Evolutionary conservation across 2,329 filamentous ascomycete genomes (phyloP), one percentile per base, ranked within the genome.

Genomic region (Talaromyces sp.): DNA sequence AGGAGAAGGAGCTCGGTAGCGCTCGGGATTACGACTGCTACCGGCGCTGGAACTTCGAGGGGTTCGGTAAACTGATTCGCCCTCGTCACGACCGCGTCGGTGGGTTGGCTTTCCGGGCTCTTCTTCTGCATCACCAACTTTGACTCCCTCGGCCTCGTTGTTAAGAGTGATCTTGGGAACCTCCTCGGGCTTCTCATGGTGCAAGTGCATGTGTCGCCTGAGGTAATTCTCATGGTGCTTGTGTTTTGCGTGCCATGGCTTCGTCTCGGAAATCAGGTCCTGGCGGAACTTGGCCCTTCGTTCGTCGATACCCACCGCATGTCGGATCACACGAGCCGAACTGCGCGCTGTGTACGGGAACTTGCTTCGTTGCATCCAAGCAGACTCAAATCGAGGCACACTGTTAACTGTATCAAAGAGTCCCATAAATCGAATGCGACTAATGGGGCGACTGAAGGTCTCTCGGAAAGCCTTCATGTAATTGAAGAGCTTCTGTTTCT

Each of bases 321-420:
- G 83, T 8, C 83, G 77, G 60, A 85, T 84, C 2, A 84, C 76
- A 56, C 75, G 78, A 4, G 82, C 82, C 3, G 81, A 81, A 64
- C 80, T 82, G 59, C 79, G 77, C 21, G 82, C 82, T 0, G 81
- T 83, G 58, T 77, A 77, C 0, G 89, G 89, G 49, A 91, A 91
- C 70, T 88, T 91, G 69, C 83, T 90, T 41, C 90, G 84, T 69
- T 90, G 84, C 88, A 93, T 93, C 76, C 77, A 81, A 6, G 80
- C 82, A 52, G 80, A 84, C 73, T 95, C 90, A 62, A 95, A 95
- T 3, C 84, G 81, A 1, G 89, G 89, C 0, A 93, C 89, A 14
- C 87, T 90, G 68, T 93, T 93, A 64, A 93, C 90, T 0, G 89
- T 92, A 66, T 93, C 90, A 64, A 93, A 95, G 0, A 95, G 80